Evolutionary conservation across 1,284 basidiomycete species (phyloP).

Genomic region (Cryptococcus neoformans): DNA sequence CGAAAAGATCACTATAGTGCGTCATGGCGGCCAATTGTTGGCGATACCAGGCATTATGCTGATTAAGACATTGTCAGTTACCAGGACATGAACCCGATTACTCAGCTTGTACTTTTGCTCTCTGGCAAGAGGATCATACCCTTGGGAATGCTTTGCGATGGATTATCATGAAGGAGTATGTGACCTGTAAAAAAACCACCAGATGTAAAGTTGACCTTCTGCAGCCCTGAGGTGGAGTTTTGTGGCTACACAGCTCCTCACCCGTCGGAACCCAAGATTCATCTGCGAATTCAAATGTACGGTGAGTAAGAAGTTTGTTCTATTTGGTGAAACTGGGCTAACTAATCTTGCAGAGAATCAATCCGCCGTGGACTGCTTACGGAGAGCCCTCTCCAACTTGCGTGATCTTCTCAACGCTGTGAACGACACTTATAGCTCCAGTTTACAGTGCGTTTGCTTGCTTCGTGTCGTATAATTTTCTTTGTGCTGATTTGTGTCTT

Average conservation of each 20-base stretch:
- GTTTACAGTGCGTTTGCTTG: conserved; percentile 51
- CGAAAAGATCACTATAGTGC: conserved; percentile 48
- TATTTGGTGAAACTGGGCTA: neutral
- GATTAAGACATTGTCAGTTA: conserved; percentile 42
- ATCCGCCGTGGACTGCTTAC: conserved; percentile 73
- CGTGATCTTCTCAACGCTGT: conserved; percentile 69
- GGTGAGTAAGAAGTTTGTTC: conserved; percentile 58
- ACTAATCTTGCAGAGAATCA: conserved; percentile 58
- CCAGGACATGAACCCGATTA: conserved; percentile 74
- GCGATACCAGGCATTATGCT: neutral
- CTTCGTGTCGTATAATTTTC: neutral
- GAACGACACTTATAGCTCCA: conserved; percentile 62
- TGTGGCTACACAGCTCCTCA: conserved; percentile 97
- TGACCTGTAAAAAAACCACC: neutral
- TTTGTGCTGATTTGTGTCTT: neutral
- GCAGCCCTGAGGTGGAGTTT: conserved; percentile 95
- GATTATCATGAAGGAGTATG: conserved; percentile 99
- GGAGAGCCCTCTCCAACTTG: conserved; percentile 69
- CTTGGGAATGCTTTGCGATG: conserved; percentile 91
- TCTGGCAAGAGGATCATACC: conserved; percentile 92
- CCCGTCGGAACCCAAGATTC: conserved; percentile 94
- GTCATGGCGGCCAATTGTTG: conserved; percentile 9
- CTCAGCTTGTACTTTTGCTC: conserved; percentile 86
- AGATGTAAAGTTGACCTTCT: conserved; percentile 7
- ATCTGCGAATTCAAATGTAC: conserved; percentile 97